Base-by-base conservation (phyloP, 495 filamentous ascomycete genomes). In the Lineolata rhizophorae region DNA sequence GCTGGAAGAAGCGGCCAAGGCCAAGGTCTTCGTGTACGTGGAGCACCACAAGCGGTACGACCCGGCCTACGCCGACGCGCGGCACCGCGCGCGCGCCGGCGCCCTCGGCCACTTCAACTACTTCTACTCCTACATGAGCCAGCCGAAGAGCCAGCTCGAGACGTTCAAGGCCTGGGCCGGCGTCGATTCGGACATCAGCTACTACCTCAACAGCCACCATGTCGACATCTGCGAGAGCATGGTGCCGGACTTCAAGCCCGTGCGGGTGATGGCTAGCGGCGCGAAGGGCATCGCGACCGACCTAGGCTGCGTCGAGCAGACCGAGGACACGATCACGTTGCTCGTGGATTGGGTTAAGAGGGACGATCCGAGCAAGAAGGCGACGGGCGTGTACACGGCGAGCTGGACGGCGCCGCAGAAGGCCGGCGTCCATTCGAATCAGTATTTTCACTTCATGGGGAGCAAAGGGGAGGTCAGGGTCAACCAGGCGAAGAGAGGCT, bases 1-100 rank as follows among this genome's bases (percentile, higher is more conserved):
- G 9, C 55, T 90, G 26, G 65, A 62, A 18, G 78, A 65, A 11
- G 66, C 78, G 9, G 63, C 68, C 39, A 76, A 77, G 38, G 59
- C 76, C 47, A 67, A 70, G 34, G 81, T 93, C 29, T 83, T 84
- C 49, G 82, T 94, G 37, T 94, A 78, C 57, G 61, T 94, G 48
- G 84, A 94, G 58, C 84, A 94, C 55, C 84, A 94, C 62, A 94
- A 94, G 51, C 78, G 84, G 30, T 94, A 70, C 52, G 84, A 93
- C 49, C 83, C 83, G 0, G 81, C 78, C 0, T 94, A 94, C 58
- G 64, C 76, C 3, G 84, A 94, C 47, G 84, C 84, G 1, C 56
- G 58, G n/a, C 70, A 70, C 46, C 70, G 74, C 37, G 80, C 84
- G 0, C 53, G 61, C 44, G 45, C 48, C 18, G n/a, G n/a, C n/a